A percentile compares a stretch with the other conserved stretches of the same genome.
Conservation (phyloP, 306 rosid species). For the Vicia faba region DNA sequence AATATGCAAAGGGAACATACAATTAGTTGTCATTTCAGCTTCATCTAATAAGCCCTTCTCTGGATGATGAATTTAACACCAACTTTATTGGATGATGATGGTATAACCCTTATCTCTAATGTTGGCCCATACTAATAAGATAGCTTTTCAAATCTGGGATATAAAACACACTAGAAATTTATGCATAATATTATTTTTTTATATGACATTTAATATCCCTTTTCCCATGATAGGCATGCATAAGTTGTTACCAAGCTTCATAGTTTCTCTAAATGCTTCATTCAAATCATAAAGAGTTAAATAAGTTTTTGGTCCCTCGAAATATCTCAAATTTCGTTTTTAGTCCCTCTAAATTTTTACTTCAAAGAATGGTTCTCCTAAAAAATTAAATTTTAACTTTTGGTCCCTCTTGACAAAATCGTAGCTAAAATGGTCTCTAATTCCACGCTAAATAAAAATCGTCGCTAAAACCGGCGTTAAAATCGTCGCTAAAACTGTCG, state of each 20-base stretch:
- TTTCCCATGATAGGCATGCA: not conserved
- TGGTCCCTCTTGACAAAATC: no score
- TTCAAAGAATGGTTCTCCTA: no score
- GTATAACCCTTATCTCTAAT: not conserved
- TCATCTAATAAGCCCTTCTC: not conserved
- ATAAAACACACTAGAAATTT: not conserved
- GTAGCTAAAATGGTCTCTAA: no score
- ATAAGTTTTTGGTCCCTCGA: no score
- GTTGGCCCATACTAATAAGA: not conserved
- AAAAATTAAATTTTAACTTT: no score
- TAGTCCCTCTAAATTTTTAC: no score
- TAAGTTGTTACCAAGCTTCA: not conserved
- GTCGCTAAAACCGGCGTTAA: no score
- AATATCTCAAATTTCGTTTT: no score
- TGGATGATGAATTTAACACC: not conserved
- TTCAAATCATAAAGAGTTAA: not conserved
- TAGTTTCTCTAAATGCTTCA: not conserved
- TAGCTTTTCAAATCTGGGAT: not conserved
- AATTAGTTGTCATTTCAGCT: not conserved
- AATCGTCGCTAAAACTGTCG: no score
- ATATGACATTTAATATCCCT: not conserved
- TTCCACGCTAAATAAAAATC: no score
- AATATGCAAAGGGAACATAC: not conserved
- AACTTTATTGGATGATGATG: not conserved
- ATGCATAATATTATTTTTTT: not conserved